Conservation (phyloP, 345 rosid species). For the Ceriops tagal region DNA sequence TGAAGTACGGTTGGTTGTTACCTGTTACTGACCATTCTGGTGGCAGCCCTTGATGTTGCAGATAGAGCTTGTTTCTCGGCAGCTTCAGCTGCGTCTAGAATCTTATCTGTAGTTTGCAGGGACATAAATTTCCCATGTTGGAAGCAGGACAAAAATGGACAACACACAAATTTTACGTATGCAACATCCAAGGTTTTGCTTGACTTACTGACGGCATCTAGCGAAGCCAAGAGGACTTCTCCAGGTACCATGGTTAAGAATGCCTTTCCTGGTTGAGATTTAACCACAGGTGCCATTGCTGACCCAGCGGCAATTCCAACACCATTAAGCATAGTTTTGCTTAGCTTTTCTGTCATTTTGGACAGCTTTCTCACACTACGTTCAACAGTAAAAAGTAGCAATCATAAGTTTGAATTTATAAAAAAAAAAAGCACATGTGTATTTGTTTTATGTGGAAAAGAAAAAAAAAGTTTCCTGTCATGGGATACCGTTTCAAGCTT, state of each 20-base stretch:
- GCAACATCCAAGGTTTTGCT: neutral
- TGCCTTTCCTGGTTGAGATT: slow-evolving; percentile 70
- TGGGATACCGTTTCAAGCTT: slow-evolving; percentile 69
- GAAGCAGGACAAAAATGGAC: neutral
- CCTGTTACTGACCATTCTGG: slow-evolving; percentile 58
- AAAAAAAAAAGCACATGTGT: neutral
- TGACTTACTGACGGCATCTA: slow-evolving; percentile 85
- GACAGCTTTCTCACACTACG: slow-evolving; percentile 70
- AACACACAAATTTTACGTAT: neutral
- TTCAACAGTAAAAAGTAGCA: neutral
- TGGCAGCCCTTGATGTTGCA: slow-evolving; percentile 69
- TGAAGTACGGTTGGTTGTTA: slow-evolving; percentile 7
- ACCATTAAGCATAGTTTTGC: slow-evolving; percentile 69
- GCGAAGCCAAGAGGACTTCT: slow-evolving; percentile 77
- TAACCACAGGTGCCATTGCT: slow-evolving; percentile 64
- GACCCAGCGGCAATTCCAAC: slow-evolving; percentile 61
- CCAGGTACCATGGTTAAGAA: slow-evolving; percentile 80
- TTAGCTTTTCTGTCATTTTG: slow-evolving; percentile 68
- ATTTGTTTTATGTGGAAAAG: neutral
- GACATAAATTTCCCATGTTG: neutral
- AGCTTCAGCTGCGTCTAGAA: slow-evolving; percentile 83
- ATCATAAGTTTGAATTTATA: slow-evolving; percentile 5
- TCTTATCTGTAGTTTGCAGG: slow-evolving; percentile 40
- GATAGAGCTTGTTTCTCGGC: slow-evolving; percentile 79
- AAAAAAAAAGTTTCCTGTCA: slow-evolving; percentile 5